Conservation (phyloP, 495 filamentous ascomycete genomes). For the Hyaloscypha variabilis region DNA sequence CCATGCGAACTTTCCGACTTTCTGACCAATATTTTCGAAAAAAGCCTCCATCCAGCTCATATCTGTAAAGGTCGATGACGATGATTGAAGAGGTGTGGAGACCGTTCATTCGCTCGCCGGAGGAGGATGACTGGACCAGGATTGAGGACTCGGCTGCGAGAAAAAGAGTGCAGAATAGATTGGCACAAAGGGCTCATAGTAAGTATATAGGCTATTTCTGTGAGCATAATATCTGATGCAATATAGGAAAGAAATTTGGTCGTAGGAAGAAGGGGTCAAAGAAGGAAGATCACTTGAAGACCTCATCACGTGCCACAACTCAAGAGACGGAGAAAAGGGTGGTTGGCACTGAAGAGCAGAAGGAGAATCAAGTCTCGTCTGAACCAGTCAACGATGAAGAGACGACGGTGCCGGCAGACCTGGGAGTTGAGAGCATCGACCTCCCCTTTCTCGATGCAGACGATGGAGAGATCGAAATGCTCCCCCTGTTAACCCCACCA, state of each 20-base stretch:
- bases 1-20: no score
- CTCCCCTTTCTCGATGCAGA: no score
- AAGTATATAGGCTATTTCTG: not conserved
- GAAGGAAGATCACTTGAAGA: not conserved
- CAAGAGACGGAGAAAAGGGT: not conserved
- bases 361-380: not conserved
- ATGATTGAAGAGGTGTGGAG: constrained; percentile 6
- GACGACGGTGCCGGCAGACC: no score
- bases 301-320: not conserved
- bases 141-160: constrained; percentile 39
- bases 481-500: not conserved
- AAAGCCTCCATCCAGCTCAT: no score
- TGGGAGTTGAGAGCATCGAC: no score
- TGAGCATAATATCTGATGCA: not conserved
- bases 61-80: no score
- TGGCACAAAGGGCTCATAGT: constrained; percentile 36
- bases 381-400: not conserved
- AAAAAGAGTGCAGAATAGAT: constrained; percentile 42
- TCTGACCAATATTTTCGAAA: no score
- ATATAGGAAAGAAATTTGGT: constrained; percentile 1
- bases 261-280: not conserved
- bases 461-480: not conserved
- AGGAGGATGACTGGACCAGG: constrained; percentile 29
- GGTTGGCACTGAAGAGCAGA: not conserved
- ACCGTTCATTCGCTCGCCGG: not conserved